phyloP scores from a whole-genome alignment of 1,284 basidiomycete species.

The Fomitopsis palustris region DNA sequence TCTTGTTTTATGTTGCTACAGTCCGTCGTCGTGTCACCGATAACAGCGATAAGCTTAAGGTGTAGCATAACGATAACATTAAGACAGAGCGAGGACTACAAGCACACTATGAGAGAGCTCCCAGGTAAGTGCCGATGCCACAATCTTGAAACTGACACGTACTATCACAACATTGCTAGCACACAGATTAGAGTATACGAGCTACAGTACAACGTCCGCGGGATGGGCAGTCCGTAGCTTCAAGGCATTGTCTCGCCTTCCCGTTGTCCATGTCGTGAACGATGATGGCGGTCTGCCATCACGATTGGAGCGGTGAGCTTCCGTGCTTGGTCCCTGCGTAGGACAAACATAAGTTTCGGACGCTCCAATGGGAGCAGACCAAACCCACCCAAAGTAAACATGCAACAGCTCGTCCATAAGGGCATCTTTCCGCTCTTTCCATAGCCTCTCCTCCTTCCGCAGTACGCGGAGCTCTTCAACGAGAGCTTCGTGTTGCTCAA shows the following conservation, averaged over 20 bases:
- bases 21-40: neutral
- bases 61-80: neutral
- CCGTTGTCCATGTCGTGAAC: slow-evolving; percentile 12
- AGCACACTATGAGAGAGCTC: neutral
- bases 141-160: neutral
- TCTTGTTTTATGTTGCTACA: neutral
- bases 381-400: slow-evolving; percentile 25
- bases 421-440: slow-evolving; percentile 29
- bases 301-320: slow-evolving; percentile 19
- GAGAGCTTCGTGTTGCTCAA: slow-evolving; percentile 59
- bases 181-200: neutral
- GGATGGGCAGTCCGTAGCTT: neutral
- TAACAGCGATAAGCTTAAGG: neutral
- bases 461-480: slow-evolving; percentile 58
- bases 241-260: slow-evolving; percentile 7
- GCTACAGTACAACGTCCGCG: neutral
- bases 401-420: slow-evolving; percentile 26
- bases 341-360: neutral
- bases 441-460: slow-evolving; percentile 43
- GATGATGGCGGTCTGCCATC: slow-evolving; percentile 21
- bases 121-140: neutral
- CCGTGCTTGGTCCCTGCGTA: slow-evolving; percentile 17
- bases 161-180: neutral
- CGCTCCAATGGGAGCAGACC: neutral
- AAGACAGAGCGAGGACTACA: neutral